phyloP scores from a whole-genome alignment of 1,139 yeast genomes.

The Suhomyces guaymorum region DNA sequence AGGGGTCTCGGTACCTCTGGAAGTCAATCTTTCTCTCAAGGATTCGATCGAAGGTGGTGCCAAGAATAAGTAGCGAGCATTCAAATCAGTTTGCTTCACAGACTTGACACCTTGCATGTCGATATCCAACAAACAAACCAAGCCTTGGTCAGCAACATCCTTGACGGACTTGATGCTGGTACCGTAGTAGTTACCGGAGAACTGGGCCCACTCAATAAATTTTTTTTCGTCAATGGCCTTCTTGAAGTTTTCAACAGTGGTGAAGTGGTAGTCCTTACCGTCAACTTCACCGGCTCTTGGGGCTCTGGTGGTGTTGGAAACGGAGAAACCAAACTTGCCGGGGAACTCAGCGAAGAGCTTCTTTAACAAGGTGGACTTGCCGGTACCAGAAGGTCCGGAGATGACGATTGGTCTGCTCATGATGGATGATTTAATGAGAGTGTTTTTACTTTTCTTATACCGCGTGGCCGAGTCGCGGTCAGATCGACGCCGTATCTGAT shows the following conservation, averaged over 20 bases:
- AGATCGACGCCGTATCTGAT: no score
- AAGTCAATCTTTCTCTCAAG: conserved; percentile 69
- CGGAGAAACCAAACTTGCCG: conserved; percentile 85
- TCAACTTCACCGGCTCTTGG: conserved; percentile 92
- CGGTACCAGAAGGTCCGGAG: conserved; percentile 97
- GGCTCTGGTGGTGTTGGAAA: conserved; percentile 87
- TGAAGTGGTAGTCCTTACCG: conserved; percentile 89
- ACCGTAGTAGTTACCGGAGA: conserved; percentile 96
- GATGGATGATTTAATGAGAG: conserved; percentile 5
- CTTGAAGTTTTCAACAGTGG: conserved; percentile 76
- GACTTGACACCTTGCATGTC: conserved; percentile 99
- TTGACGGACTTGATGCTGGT: conserved; percentile 85
- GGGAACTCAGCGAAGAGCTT: conserved; percentile 90
- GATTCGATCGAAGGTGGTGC: conserved; percentile 91
- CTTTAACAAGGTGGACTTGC: conserved; percentile 91
- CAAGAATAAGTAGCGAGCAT: conserved; percentile 82
- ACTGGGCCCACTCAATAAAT: conserved; percentile 97
- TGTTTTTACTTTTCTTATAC: not conserved
- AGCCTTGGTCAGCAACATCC: conserved; percentile 64
- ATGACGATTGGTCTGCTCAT: conserved; percentile 81
- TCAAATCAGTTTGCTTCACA: conserved; percentile 77
- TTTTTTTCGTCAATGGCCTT: conserved; percentile 67
- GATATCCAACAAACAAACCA: conserved; percentile 86
- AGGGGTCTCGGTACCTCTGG: conserved; percentile 92
- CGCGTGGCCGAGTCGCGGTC: not conserved